These are phyloP conservation scores for Fomes fomentarius DNA, from an alignment of 1,284 basidiomycete species.

Conservation along the genomic window DNA sequence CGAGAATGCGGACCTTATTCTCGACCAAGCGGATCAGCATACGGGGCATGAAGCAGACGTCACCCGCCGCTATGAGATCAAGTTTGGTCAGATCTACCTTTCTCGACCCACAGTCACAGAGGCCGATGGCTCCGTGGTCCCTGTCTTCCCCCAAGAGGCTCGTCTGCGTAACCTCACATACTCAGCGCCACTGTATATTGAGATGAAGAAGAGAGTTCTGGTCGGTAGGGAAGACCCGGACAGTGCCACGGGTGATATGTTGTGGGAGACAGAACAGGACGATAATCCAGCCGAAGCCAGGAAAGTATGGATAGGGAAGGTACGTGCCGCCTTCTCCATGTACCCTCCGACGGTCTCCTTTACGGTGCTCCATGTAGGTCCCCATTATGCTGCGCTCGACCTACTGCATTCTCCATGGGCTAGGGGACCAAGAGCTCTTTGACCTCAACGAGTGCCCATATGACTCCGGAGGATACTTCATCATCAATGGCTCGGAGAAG, in stretches of 20 bases:
- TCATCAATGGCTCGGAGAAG: slow-evolving; percentile 99
- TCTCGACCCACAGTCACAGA: slow-evolving; percentile 95
- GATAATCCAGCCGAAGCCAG: slow-evolving; percentile 67
- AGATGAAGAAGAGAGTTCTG: slow-evolving; percentile 89
- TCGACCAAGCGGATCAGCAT: slow-evolving; percentile 97
- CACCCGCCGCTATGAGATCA: slow-evolving; percentile 94
- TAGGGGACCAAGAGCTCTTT: slow-evolving; percentile 83
- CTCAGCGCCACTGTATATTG: slow-evolving; percentile 95
- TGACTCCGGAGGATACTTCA: slow-evolving; percentile 98
- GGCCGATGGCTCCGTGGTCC: slow-evolving; percentile 91
- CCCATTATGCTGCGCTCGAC: slow-evolving; percentile 98
- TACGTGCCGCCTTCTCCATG: slow-evolving; percentile 39
- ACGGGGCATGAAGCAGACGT: slow-evolving; percentile 81
- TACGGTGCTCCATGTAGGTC: slow-evolving; percentile 56
- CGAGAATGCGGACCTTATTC: slow-evolving; percentile 90
- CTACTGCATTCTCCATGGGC: slow-evolving; percentile 88
- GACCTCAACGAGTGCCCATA: slow-evolving; percentile 97
- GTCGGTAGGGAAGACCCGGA: slow-evolving; percentile 82
- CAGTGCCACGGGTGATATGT: slow-evolving; percentile 79
- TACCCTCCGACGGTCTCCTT: slow-evolving; percentile 3
- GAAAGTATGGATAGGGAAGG: slow-evolving; percentile 97
- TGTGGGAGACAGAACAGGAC: slow-evolving; percentile 81
- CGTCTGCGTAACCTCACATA: slow-evolving; percentile 94
- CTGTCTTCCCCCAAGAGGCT: slow-evolving; percentile 98
- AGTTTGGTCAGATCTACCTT: slow-evolving; percentile 97